These are phyloP conservation scores for Elsinoe fawcettii DNA, from an alignment of 2,329 filamentous ascomycete species.

Conservation along the genomic window DNA sequence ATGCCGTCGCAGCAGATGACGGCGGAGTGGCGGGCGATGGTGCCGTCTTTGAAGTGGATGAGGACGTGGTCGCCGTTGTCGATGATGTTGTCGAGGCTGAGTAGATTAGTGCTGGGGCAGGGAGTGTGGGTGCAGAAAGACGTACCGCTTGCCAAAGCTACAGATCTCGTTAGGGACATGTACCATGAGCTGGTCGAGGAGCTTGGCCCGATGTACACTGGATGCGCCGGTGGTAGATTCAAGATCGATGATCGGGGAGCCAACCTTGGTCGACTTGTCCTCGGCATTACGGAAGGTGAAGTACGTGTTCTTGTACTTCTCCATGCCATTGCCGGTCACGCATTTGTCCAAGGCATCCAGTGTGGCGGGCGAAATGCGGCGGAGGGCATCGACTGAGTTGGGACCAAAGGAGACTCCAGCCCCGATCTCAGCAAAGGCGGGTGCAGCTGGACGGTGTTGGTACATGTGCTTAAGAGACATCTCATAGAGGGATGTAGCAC, in stretches of 20 bases:
- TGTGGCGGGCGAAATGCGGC: constrained; percentile 42
- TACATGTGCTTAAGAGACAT: constrained; percentile 21
- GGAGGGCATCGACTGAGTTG: constrained; percentile 47
- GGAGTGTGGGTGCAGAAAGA: background rate
- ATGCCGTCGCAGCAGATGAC: constrained; percentile 52
- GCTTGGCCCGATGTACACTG: constrained; percentile 42
- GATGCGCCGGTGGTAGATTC: constrained; percentile 20
- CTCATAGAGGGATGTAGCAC: too few species aligned
- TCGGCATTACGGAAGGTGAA: constrained; percentile 35
- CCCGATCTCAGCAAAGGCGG: constrained; percentile 48
- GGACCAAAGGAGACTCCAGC: constrained; percentile 50
- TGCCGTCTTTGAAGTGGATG: constrained; percentile 14
- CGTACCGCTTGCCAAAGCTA: constrained; percentile 33
- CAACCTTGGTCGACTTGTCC: constrained; percentile 22
- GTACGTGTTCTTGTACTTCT: constrained; percentile 28
- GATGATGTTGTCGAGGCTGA: constrained; percentile 24
- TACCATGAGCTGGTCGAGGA: constrained; percentile 43
- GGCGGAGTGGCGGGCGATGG: background rate
- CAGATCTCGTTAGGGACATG: constrained; percentile 38
- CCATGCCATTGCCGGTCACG: constrained; percentile 31
- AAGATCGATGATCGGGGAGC: constrained; percentile 25
- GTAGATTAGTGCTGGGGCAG: background rate
- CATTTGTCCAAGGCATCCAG: constrained; percentile 23
- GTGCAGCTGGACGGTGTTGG: constrained; percentile 31
- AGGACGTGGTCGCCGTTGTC: constrained; percentile 17